phyloP scores from a whole-genome alignment of 371 early-diverging fungal genomes.

The Rhizoclosmatium hyalinum region DNA sequence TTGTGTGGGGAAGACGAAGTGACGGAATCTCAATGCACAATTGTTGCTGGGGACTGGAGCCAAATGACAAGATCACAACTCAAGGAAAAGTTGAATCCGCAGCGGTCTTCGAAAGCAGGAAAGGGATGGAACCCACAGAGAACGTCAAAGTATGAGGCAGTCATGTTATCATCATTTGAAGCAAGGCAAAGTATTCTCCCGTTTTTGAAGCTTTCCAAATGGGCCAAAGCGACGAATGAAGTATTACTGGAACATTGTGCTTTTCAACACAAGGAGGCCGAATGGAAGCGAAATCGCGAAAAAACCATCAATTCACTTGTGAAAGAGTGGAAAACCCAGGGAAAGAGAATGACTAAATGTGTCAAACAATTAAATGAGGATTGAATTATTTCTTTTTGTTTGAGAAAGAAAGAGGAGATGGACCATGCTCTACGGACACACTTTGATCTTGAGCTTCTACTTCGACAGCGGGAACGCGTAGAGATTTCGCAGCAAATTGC shows the following conservation, averaged over 20 bases:
- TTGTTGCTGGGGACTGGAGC: conserved; percentile 17
- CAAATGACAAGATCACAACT: not conserved
- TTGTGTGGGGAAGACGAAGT: conserved; percentile 1
- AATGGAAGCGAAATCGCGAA: conserved; percentile 3
- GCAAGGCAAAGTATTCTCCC: not conserved
- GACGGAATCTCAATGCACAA: not conserved
- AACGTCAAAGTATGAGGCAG: not conserved
- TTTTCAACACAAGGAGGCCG: not conserved
- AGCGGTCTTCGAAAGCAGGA: no score
- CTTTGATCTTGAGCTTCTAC: conserved; percentile 74
- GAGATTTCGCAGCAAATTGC: not conserved
- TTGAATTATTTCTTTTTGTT: not conserved
- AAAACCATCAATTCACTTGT: conserved; percentile 4
- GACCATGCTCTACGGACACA: conserved; percentile 69
- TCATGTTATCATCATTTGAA: not conserved
- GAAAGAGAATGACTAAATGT: conserved; percentile 8
- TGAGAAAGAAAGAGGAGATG: not conserved
- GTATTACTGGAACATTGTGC: not conserved
- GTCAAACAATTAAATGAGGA: not conserved
- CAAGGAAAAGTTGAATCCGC: not conserved
- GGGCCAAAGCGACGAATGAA: conserved; percentile 3
- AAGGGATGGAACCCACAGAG: not conserved
- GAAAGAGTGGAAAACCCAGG: not conserved
- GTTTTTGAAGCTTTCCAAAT: not conserved
- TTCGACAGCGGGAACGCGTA: conserved; percentile 67